Percentiles rank a stretch among this genome's conserved stretches.
phyloP scores from a whole-genome alignment of 768 basidiomycete species.

The Trametes gibbosa region DNA sequence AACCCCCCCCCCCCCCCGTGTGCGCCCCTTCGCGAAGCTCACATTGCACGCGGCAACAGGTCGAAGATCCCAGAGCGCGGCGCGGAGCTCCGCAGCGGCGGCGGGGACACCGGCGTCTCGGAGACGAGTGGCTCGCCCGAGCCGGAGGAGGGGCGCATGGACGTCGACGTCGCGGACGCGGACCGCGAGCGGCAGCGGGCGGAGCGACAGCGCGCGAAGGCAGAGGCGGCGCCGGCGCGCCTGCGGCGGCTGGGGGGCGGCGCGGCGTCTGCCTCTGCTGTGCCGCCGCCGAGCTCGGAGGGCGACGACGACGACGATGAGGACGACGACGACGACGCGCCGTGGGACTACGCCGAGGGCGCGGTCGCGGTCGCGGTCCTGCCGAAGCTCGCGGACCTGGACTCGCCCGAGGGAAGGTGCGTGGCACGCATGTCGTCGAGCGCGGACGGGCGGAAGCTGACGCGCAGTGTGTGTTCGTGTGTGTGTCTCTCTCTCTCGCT shows the following conservation, averaged over 20 bases:
- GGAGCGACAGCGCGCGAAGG: conserved; percentile 23
- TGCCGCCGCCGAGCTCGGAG: not conserved
- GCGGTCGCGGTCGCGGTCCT: conserved; percentile 14
- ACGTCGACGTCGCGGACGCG: conserved; percentile 24
- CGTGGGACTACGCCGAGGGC: conserved; percentile 24
- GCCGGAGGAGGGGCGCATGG: conserved; percentile 31
- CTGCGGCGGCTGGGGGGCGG: conserved; percentile 17
- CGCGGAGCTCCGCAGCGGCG: conserved; percentile 38
- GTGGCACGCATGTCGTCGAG: no score
- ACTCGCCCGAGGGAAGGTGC: conserved; percentile 59
- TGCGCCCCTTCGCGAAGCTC: no score
- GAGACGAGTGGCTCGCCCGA: conserved; percentile 37
- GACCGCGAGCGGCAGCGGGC: conserved; percentile 9
- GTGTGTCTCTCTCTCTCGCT: no score
- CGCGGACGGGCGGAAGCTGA: no score
- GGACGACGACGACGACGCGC: conserved; percentile 26
- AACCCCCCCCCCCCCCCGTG: no score
- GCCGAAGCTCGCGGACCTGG: conserved; percentile 51
- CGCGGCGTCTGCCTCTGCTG: no score
- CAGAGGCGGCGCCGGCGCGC: conserved; percentile 17
- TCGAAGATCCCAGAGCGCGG: conserved; percentile 57
- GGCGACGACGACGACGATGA: conserved; percentile 15
- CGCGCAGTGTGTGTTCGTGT: no score
- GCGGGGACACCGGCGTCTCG: no score
- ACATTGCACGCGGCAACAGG: conserved; percentile 33